Evolutionary conservation across 768 basidiomycete species (phyloP).

Genomic region (Tylopilus sp.): DNA sequence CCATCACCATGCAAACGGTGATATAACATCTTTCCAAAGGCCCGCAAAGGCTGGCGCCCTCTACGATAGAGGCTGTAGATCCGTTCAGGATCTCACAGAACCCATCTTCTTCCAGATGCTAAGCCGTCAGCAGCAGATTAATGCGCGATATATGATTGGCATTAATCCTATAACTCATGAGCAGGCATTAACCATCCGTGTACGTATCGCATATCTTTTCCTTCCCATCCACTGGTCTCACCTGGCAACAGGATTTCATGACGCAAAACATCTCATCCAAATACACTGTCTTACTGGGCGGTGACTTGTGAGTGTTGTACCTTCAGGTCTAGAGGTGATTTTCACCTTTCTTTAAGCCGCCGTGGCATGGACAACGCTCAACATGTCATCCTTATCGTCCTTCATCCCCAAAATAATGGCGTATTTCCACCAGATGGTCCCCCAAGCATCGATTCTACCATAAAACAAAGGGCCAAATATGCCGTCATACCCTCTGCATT

Average conservation of each 20-base stretch:
- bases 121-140: conserved; percentile 35
- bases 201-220: conserved; percentile 25
- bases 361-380: conserved; percentile 34
- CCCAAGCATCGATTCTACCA: conserved; percentile 15
- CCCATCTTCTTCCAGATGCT: conserved; percentile 40
- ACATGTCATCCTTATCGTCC: conserved; percentile 12
- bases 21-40: conserved; percentile 9
- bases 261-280: conserved; percentile 42
- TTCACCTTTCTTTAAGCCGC: conserved; percentile 36
- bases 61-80: conserved; percentile 47
- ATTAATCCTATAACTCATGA: conserved; percentile 35
- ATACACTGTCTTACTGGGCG: conserved; percentile 49
- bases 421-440: conserved; percentile 15
- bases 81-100: conserved; percentile 39
- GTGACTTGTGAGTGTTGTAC: conserved; percentile 54
- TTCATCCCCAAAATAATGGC: conserved; percentile 13
- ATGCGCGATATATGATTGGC: conserved; percentile 40
- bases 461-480: conserved; percentile 7
- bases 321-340: background rate
- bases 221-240: background rate
- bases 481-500: conserved; percentile 17
- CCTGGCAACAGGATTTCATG: conserved; percentile 43
- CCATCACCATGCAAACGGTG: background rate
- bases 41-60: conserved; percentile 39
- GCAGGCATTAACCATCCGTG: conserved; percentile 46